Evolutionary conservation across 768 basidiomycete species (phyloP).

Genomic region (Xerocomellus dryophilus): DNA sequence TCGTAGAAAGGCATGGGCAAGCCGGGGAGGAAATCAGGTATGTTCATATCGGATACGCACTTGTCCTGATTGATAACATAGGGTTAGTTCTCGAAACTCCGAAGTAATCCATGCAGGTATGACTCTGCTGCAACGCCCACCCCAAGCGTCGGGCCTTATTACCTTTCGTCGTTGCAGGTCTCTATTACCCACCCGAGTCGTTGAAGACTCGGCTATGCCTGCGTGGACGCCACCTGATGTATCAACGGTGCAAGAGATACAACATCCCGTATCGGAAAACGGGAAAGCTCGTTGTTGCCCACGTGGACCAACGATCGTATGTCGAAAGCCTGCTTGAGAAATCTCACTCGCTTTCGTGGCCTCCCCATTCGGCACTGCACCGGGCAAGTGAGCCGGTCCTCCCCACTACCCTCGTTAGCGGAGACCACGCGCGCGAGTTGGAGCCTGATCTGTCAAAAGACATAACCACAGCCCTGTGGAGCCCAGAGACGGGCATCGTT

Average conservation of each 20-base stretch:
- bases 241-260: slow-evolving; percentile 62
- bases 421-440: slow-evolving; percentile 62
- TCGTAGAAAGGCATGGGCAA: slow-evolving; percentile 73
- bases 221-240: slow-evolving; percentile 81
- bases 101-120: slow-evolving; percentile 91
- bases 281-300: slow-evolving; percentile 90
- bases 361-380: slow-evolving; percentile 36
- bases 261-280: slow-evolving; percentile 67
- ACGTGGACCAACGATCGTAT: slow-evolving; percentile 61
- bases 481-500: slow-evolving; percentile 85
- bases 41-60: not conserved
- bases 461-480: slow-evolving; percentile 74
- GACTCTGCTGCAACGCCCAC: not conserved
- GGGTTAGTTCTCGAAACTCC: slow-evolving; percentile 79
- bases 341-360: slow-evolving; percentile 52
- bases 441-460: slow-evolving; percentile 80
- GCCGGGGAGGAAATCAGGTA: slow-evolving; percentile 89
- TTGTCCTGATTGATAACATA: not conserved
- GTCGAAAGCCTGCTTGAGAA: slow-evolving; percentile 67
- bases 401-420: slow-evolving; percentile 66
- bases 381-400: slow-evolving; percentile 38
- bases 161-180: slow-evolving; percentile 42
- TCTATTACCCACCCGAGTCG: slow-evolving; percentile 81
- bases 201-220: slow-evolving; percentile 85
- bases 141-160: not conserved